phyloP scores from a whole-genome alignment of 768 basidiomycete genomes.

The Mrakia blollopis region DNA sequence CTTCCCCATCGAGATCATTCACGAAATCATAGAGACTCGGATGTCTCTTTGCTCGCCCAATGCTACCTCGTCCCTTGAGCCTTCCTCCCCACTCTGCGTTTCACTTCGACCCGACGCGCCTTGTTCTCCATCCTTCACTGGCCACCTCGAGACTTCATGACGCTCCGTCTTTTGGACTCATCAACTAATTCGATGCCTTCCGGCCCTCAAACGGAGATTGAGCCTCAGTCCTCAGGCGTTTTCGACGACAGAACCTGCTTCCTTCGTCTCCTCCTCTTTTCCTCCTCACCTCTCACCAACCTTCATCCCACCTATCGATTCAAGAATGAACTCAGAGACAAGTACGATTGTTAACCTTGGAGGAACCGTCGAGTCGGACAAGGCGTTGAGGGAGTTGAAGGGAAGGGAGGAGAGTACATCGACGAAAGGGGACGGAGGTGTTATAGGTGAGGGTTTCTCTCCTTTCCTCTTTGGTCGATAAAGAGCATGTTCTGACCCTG shows the following conservation, averaged over 20 bases:
- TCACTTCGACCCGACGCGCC: no score
- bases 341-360: not conserved
- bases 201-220: no score
- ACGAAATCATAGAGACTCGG: not conserved
- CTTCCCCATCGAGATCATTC: not conserved
- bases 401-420: slow-evolving; percentile 4
- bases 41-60: not conserved
- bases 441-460: not conserved
- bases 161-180: no score
- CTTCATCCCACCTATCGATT: no score
- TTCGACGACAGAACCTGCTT: no score
- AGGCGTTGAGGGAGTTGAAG: not conserved
- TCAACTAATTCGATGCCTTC: no score
- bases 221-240: no score
- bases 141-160: no score
- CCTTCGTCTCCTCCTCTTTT: not conserved
- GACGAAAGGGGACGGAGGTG: slow-evolving; percentile 13
- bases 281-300: not conserved
- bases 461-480: not conserved
- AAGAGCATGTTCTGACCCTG: no score
- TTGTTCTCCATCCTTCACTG: no score
- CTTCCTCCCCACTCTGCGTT: not conserved
- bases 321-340: not conserved
- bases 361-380: not conserved
- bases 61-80: not conserved